Evolutionary conservation across 2,329 filamentous ascomycete species (phyloP), one percentile per base, ranked within the genome.

Genomic region (Cladosporium phlei): DNA sequence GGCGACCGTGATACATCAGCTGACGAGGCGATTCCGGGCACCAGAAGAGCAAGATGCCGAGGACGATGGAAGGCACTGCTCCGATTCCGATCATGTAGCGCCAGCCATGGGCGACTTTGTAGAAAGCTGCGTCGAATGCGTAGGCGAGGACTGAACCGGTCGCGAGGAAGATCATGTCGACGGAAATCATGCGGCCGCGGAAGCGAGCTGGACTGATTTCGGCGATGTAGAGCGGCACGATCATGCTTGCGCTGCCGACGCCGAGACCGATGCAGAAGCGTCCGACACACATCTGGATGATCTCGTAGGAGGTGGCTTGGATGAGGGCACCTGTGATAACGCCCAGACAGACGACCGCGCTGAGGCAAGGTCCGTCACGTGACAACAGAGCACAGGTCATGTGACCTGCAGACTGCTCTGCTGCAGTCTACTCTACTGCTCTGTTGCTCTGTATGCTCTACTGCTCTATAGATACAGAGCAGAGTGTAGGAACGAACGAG

Each of bases 11-110:
- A 62, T 82, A 83, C 16, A 95, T 82, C 17, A 96, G 74, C 85
- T 88, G 96, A 19, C 91, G 76, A 25, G 91, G 91, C 10, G 87
- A 94, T 67, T 97, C 91, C 0, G 89, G 89, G 78, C 95, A 84
- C 42, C 80, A 72, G 2, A 80, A 57, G 49, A 96, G 69, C 46
- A 94, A 69, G 0, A 74, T 62, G 4, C 80, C 77, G 63, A 96
- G 91, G 3, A 89, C 46, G 0, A 78, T 64, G 0, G 89, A 90
- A 0, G 91, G 91, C 20, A 85, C 52, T 7, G 86, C 86, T 1
- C 90, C 91, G 0, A 96, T 67, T 0, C 90, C 90, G 0, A 96
- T 89, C 79, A 95, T 90, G 83, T 86, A 94, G 39, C 88, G 75
- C 90, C 91, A 97, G 1, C 85, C 88, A 10, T 75, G 77, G 6